Percentiles rank a stretch among this genome's conserved stretches.
These are phyloP conservation scores for Dacryopinax spathularia DNA, from an alignment of 768 basidiomycete genomes.

Conservation along the genomic window DNA sequence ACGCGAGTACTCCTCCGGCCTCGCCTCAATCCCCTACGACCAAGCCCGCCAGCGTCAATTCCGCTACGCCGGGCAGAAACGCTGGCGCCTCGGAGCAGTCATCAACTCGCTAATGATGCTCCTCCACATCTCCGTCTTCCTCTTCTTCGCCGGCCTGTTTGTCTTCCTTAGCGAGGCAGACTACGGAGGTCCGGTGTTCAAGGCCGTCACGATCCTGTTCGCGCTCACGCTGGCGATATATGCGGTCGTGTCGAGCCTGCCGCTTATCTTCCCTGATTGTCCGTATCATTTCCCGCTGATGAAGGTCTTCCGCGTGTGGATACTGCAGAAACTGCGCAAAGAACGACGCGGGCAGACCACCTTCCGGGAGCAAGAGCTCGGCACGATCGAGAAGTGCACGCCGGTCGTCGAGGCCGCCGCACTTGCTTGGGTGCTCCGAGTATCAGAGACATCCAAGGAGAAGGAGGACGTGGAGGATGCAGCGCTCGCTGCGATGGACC, in stretches of 20 bases:
- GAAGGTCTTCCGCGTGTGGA: conserved; percentile 1
- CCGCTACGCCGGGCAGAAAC: conserved; percentile 28
- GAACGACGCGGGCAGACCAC: background rate
- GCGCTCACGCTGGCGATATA: background rate
- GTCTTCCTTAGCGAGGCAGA: conserved; percentile 24
- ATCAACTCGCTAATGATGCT: conserved; percentile 33
- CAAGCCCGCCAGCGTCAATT: conserved; percentile 32
- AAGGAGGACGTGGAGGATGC: conserved; percentile 1
- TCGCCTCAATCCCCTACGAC: conserved; percentile 21
- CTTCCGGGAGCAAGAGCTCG: background rate
- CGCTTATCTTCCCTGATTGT: conserved; percentile 1
- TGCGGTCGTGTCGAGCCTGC: background rate
- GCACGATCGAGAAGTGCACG: background rate
- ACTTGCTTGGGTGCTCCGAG: background rate
- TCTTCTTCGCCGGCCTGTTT: conserved; percentile 38
- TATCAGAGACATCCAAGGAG: background rate
- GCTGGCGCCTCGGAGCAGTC: conserved; percentile 28
- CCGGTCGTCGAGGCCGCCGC: background rate
- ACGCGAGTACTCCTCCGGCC: conserved; percentile 22
- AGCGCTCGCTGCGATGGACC: background rate
- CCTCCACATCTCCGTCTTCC: conserved; percentile 35
- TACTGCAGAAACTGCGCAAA: background rate
- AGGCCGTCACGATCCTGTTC: background rate
- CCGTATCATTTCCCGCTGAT: background rate
- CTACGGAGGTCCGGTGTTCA: background rate